Evolutionary conservation across 23 red algal genomes (phyloP).

Genomic region (Gracilaria caudata): DNA sequence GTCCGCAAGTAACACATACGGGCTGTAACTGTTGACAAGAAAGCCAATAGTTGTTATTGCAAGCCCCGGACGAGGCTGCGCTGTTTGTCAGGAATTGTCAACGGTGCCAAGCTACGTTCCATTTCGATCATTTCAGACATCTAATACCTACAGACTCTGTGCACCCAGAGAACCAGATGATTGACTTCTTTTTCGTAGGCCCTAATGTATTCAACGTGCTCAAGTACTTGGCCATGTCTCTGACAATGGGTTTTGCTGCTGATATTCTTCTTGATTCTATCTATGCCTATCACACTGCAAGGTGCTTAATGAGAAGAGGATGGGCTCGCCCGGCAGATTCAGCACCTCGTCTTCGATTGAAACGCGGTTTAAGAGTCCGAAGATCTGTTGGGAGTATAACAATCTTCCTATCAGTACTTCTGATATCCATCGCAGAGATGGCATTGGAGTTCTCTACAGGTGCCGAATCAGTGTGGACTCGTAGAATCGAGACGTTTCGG

Average conservation of each 20-base stretch:
- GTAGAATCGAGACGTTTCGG: background rate
- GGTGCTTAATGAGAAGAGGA: background rate
- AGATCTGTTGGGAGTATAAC: background rate
- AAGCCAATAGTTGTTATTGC: no score
- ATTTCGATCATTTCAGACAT: background rate
- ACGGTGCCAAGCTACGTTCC: no score
- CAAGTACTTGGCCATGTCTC: background rate
- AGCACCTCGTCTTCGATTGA: background rate
- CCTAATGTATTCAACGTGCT: conserved; percentile 7
- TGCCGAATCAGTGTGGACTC: background rate
- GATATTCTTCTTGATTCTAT: conserved; percentile 11
- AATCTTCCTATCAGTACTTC: background rate
- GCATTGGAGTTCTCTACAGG: background rate
- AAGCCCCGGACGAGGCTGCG: no score
- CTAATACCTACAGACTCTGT: background rate
- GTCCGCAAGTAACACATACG: no score
- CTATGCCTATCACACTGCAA: background rate
- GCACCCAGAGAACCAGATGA: background rate
- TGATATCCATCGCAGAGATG: background rate
- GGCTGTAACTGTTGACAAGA: no score
- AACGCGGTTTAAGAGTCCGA: background rate
- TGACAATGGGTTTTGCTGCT: background rate
- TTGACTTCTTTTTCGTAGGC: background rate
- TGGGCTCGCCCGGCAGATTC: background rate
- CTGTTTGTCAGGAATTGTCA: no score